These are phyloP conservation scores for Rhododendron simsii DNA, from an alignment of 148 eudicot species.

Conservation along the genomic window DNA sequence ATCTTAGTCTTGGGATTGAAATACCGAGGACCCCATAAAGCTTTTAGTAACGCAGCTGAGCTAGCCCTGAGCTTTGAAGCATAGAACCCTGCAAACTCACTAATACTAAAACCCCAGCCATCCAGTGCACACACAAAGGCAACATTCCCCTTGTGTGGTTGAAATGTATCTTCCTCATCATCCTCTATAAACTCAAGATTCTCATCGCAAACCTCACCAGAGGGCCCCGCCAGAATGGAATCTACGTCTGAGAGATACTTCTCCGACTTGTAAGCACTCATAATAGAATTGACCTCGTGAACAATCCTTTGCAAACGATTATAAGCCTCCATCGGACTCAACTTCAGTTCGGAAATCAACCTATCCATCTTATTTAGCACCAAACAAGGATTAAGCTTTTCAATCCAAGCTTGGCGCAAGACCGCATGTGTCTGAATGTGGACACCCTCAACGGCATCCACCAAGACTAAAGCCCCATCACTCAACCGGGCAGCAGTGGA, in stretches of 20 bases:
- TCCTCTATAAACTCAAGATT: conserved; percentile 58
- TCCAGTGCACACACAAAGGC: conserved; percentile 90
- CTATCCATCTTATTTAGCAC: conserved; percentile 95
- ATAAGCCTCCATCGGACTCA: conserved; percentile 88
- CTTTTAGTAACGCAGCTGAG: conserved; percentile 41
- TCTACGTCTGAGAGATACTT: conserved; percentile 95
- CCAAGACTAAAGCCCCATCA: conserved; percentile 85
- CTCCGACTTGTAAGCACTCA: conserved; percentile 79
- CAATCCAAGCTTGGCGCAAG: conserved; percentile 92
- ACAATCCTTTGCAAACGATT: conserved; percentile 66
- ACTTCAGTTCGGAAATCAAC: conserved; percentile 67
- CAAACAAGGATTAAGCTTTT: conserved; percentile 81
- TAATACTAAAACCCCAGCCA: conserved; percentile 89
- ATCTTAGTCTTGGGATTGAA: conserved; percentile 58
- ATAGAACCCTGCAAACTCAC: conserved; percentile 83
- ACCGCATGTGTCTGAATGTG: conserved; percentile 98
- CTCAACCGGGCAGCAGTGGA: conserved; percentile 92
- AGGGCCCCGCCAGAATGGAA: conserved; percentile 56
- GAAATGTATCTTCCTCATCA: conserved; percentile 85
- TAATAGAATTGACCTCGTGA: conserved; percentile 85
- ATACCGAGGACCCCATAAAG: conserved; percentile 91
- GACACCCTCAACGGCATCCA: conserved; percentile 96
- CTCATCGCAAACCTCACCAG: conserved; percentile 44
- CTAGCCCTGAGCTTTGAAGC: conserved; percentile 62
- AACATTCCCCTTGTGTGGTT: conserved; percentile 93